Conservation (phyloP, 768 basidiomycete genomes). For the Hygrocybe punicea region DNA sequence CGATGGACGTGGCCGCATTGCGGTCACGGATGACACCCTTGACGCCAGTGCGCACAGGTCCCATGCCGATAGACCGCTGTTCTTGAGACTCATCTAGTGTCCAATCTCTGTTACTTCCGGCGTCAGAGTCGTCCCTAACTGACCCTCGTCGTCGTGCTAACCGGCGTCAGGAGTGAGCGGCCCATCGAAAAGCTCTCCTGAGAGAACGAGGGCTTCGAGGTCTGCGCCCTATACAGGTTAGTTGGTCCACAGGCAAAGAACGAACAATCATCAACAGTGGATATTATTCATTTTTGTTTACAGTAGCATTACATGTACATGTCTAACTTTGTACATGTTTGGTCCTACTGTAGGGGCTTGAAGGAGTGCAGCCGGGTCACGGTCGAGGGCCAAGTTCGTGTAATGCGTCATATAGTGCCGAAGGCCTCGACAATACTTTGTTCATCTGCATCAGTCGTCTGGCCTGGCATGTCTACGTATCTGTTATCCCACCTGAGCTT, state of each 20-base stretch:
- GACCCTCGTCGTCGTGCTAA: conserved; percentile 51
- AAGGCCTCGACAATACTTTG: too few species aligned
- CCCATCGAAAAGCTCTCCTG: conserved; percentile 72
- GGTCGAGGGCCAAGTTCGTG: too few species aligned
- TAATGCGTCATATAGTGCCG: too few species aligned
- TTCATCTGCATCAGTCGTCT: too few species aligned
- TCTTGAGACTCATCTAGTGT: conserved; percentile 11
- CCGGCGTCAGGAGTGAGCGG: conserved; percentile 57
- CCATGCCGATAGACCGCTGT: conserved; percentile 74
- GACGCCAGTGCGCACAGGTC: conserved; percentile 81
- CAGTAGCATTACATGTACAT: too few species aligned
- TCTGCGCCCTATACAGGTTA: conserved; percentile 33
- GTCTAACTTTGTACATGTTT: too few species aligned
- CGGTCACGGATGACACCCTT: conserved; percentile 85
- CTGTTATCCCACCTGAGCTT: too few species aligned
- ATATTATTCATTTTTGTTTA: too few species aligned
- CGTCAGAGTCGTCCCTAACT: conserved; percentile 43
- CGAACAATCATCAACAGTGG: too few species aligned
- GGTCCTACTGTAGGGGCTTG: too few species aligned
- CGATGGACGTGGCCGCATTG: conserved; percentile 59
- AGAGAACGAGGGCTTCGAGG: conserved; percentile 71
- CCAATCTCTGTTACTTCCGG: conserved; percentile 14
- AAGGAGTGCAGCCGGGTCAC: too few species aligned
- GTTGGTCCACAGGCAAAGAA: background rate
- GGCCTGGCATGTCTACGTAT: too few species aligned